phyloP scores from a whole-genome alignment of 2,329 filamentous ascomycete genomes.

The Fusarium humuli region DNA sequence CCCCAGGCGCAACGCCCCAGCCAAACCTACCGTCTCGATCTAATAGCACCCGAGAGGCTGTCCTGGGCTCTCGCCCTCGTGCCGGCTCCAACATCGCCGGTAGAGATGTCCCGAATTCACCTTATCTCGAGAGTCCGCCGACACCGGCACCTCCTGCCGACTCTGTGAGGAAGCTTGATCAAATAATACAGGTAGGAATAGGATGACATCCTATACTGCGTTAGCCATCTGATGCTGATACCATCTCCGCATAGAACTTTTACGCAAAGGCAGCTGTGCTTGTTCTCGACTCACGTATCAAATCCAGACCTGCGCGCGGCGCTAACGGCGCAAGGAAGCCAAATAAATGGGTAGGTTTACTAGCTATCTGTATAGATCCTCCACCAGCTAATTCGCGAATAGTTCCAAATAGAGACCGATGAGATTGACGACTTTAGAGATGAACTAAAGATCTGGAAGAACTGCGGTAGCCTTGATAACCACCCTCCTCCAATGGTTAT shows the following conservation, averaged over 20 bases:
- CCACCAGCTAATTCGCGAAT: slow-evolving; percentile 32
- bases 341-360: slow-evolving; percentile 83
- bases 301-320: slow-evolving; percentile 66
- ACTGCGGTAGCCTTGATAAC: slow-evolving; percentile 79
- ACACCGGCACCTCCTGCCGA: slow-evolving; percentile 69
- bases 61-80: slow-evolving; percentile 55
- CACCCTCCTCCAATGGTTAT: slow-evolving; percentile 87
- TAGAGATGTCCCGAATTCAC: slow-evolving; percentile 59
- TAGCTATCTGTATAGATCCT: not conserved
- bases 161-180: slow-evolving; percentile 83
- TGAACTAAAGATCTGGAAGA: slow-evolving; percentile 84
- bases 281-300: slow-evolving; percentile 83
- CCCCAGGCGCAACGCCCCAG: slow-evolving; percentile 77
- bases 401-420: slow-evolving; percentile 97
- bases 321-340: slow-evolving; percentile 66
- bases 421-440: slow-evolving; percentile 90
- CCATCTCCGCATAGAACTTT: slow-evolving; percentile 77
- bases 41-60: slow-evolving; percentile 78
- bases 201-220: not conserved
- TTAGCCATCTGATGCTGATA: slow-evolving; percentile 21
- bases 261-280: slow-evolving; percentile 88
- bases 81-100: slow-evolving; percentile 58
- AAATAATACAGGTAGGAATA: slow-evolving; percentile 83
- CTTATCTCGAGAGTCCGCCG: slow-evolving; percentile 59
- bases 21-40: slow-evolving; percentile 75